Base-by-base conservation (phyloP, 108 stramenopile species). In the Schizochytrium sp. region DNA sequence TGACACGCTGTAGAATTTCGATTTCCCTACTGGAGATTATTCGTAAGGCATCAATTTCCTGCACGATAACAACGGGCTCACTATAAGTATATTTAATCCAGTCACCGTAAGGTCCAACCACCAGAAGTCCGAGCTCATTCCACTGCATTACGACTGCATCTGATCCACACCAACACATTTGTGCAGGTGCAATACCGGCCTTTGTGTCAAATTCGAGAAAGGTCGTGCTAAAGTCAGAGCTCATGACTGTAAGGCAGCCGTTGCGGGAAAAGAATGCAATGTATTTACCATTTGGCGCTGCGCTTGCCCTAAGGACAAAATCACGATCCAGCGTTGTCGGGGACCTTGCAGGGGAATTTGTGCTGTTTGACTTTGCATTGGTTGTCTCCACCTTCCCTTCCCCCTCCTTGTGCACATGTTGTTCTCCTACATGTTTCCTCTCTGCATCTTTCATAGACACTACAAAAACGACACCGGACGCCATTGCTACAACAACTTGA, bases 51-150 rank as follows among this genome's bases (percentile, higher is more conserved):
- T 98, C 98, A 4, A 96, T 93, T 92, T 98, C 98, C n/a, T 96
- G 95, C 57, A 96, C 91, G 59, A 98, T 91, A 56, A 95, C 92
- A 8, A 98, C 90, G 72, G 95, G 94, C 19, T 95, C 91, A 4
- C 88, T 94, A 8, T 97, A 97, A 2, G 95, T 95, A 88, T 95
- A 98, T 49, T 96, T 94, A 73, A 97, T 89, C 96, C 96, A 98
- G 91, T 98, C 97, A 28, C 98, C 98, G 90, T 97, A 97, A 2
- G 97, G 97, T 3, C 98, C 98, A 3, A 98, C 97, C 95, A 98
- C 95, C 42, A 97, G 90, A 50, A 97, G 92, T 5, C 97, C 98
- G 91, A 97, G 88, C 46, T 97, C 96, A 57, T 94, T 96, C 96
- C 97, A 98, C 88, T 97, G 96, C 46, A 97, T 88, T 15, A 96